Evolutionary conservation across 805 yeast genomes (phyloP).

Genomic region (Lipomyces yamadae): DNA sequence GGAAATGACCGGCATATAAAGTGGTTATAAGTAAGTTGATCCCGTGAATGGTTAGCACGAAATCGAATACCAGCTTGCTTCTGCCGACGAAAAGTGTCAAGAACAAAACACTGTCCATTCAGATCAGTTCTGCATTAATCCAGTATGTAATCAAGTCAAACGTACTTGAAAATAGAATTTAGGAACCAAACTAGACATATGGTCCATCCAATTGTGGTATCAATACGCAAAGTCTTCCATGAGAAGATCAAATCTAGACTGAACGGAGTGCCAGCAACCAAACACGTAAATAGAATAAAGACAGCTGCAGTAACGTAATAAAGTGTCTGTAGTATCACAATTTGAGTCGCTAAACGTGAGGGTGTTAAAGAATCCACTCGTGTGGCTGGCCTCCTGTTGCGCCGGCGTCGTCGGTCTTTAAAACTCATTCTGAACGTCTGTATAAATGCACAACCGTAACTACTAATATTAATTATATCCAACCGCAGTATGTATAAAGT

Average conservation of each 20-base stretch:
- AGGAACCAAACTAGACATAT: slow-evolving; percentile 78
- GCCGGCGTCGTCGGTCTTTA: slow-evolving; percentile 17
- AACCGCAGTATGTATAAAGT: background rate
- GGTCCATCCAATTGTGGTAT: slow-evolving; percentile 80
- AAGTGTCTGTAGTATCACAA: slow-evolving; percentile 73
- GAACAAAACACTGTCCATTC: slow-evolving; percentile 65
- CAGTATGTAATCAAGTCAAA: background rate
- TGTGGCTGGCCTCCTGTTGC: slow-evolving; percentile 14
- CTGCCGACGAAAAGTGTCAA: slow-evolving; percentile 88
- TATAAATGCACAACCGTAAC: no score
- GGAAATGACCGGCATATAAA: slow-evolving; percentile 68
- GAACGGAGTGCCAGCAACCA: slow-evolving; percentile 73
- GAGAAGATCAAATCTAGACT: slow-evolving; percentile 73
- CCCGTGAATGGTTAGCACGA: slow-evolving; percentile 89
- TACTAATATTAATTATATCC: background rate
- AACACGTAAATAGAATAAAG: slow-evolving; percentile 66
- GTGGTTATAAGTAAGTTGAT: slow-evolving; percentile 74
- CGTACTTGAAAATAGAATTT: slow-evolving; percentile 64
- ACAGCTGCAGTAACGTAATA: slow-evolving; percentile 76
- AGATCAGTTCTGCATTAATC: background rate
- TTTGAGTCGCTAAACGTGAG: slow-evolving; percentile 66
- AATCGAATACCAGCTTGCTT: slow-evolving; percentile 93
- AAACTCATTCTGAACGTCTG: background rate
- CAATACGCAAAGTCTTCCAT: slow-evolving; percentile 74
- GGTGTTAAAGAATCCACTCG: slow-evolving; percentile 60